Evolutionary conservation across 441 rosid genomes (phyloP).

Genomic region (Flueggea neowawraea): DNA sequence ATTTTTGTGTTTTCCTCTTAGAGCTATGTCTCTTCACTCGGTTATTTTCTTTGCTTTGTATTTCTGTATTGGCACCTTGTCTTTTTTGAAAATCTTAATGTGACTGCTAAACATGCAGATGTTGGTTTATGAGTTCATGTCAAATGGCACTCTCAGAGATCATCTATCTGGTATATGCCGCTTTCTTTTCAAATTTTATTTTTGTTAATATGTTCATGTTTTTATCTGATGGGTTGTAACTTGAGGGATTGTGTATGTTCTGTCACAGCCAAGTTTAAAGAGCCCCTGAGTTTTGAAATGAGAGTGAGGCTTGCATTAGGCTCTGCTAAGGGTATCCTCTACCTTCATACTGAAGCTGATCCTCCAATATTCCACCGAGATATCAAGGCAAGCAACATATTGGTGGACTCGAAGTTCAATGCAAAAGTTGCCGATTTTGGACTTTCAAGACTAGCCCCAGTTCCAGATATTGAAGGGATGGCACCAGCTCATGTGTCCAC

Average conservation of each 20-base stretch:
- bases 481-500: conserved; percentile 87
- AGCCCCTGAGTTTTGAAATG: conserved; percentile 58
- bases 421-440: conserved; percentile 99
- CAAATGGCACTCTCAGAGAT: conserved; percentile 90
- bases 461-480: conserved; percentile 72
- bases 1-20: too few species aligned
- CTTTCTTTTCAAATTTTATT: conserved; percentile 1
- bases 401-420: conserved; percentile 61
- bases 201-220: neutral
- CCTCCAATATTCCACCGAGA: conserved; percentile 97
- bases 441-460: conserved; percentile 92
- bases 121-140: conserved; percentile 91
- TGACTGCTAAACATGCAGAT: conserved; percentile 47
- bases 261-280: conserved; percentile 50
- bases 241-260: conserved; percentile 15
- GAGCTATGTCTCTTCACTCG: too few species aligned
- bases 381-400: conserved; percentile 95
- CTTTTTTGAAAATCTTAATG: conserved; percentile 8
- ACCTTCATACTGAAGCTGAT: conserved; percentile 91
- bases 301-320: conserved; percentile 72
- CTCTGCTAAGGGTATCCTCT: conserved; percentile 86
- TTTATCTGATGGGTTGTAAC: conserved; percentile 3
- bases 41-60: neutral
- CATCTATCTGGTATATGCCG: conserved; percentile 63
- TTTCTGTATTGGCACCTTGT: neutral